Conservation (phyloP, 495 filamentous ascomycete species). For the Cryomyces antarcticus region DNA sequence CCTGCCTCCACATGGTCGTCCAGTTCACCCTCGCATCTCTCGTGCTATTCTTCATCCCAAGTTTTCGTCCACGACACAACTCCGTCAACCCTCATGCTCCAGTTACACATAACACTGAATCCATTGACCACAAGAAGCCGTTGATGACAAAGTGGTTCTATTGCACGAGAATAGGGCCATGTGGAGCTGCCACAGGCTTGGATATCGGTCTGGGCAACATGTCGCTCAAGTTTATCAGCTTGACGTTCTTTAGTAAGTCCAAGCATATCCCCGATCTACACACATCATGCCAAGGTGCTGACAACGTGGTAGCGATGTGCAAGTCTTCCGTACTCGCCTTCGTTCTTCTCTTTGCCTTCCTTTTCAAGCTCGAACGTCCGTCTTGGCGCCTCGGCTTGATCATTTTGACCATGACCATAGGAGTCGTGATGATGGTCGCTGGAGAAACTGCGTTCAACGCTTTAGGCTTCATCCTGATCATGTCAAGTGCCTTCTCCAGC, state of each 20-base stretch:
- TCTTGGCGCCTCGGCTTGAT: constrained; percentile 71
- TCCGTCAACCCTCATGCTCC: constrained; percentile 20
- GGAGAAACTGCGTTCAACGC: constrained; percentile 83
- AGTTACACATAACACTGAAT: constrained; percentile 29
- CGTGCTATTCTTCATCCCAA: constrained; percentile 68
- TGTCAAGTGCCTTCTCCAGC: constrained; percentile 80
- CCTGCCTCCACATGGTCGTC: constrained; percentile 85
- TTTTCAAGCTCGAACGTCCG: constrained; percentile 77
- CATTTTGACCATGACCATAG: constrained; percentile 80
- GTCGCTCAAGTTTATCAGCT: constrained; percentile 80
- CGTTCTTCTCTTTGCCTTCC: constrained; percentile 85
- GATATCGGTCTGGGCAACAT: constrained; percentile 96
- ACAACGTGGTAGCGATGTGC: constrained; percentile 59
- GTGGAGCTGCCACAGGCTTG: constrained; percentile 79
- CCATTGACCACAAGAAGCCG: constrained; percentile 32
- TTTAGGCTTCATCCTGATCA: constrained; percentile 78
- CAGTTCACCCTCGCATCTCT: constrained; percentile 71
- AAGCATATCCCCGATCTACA: background rate
- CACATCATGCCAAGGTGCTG: constrained; percentile 1
- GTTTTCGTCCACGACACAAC: constrained; percentile 47
- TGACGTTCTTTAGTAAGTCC: constrained; percentile 85
- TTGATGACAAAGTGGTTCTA: constrained; percentile 89
- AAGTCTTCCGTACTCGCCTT: constrained; percentile 94
- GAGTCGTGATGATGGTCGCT: constrained; percentile 98
- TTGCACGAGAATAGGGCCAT: constrained; percentile 77